Base-by-base conservation (phyloP, 2,329 filamentous ascomycete species). In the Escovopsis sp. region DNA sequence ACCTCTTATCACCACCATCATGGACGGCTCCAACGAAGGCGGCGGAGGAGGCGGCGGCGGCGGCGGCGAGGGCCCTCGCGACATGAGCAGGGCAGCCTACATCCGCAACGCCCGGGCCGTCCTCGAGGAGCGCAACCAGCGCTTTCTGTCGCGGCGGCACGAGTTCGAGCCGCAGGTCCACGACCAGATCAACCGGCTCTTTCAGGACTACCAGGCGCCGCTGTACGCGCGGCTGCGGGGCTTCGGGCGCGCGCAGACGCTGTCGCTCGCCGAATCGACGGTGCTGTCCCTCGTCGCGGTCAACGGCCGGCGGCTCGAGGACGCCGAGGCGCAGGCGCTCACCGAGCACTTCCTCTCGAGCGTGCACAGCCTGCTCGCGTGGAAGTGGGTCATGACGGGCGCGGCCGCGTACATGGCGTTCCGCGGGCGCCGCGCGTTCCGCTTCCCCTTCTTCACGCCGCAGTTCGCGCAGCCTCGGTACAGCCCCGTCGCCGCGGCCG, bases 401-500 rank as follows among this genome's bases (percentile, higher is more conserved):
- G 12, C 56, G 1, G 53, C 60, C 6, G 44, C 41, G 3, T 49
- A 45, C 37, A 28, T 59, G 40, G 45, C 61, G 1, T 58, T 52
- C 32, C 45, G 49, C 9, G 53, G 55, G 4, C 56, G 59, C 35
- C 48, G 48, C 18, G 59, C 51, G 4, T 65, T 60, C 49, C 57
- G 55, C 6, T 68, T 69, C 48, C 64, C 65, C 12, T 56, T 68
- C 35, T 63, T 57, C 50, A 55, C 51, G 33, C 63, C 64, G 3
- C 57, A 59, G 37, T 49, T 53, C 30, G 45, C 33, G 36, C 50
- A 38, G 26, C 59, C 61, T 32, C 50, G 38, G 26, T 59, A 61
- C 33, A 51, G 60, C 42, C 59, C 61, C 8, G 28, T 58, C n/a
- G 35, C 59, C 2, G 52, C 47, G 3, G 35, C 59, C 2, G 53